phyloP scores from a whole-genome alignment of 2,329 filamentous ascomycete genomes.

The Fusarium dimerum region DNA sequence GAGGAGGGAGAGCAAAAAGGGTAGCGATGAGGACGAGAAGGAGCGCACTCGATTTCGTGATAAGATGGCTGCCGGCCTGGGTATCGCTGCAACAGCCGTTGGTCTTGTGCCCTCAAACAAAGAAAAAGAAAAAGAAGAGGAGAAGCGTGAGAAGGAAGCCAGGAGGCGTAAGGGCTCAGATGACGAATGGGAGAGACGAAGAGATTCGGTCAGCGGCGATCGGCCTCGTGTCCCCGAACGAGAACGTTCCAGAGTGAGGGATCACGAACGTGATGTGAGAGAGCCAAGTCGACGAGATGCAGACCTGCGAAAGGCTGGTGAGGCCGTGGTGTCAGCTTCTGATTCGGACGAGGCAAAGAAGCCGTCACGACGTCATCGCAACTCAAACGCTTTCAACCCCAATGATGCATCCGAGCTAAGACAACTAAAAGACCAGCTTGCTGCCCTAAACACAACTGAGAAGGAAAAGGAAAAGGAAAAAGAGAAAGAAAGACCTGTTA shows the following conservation, averaged over 20 bases:
- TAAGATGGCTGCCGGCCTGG: constrained; percentile 49
- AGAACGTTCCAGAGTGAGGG: constrained; percentile 20
- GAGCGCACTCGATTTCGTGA: constrained; percentile 48
- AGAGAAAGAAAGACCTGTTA: constrained; percentile 22
- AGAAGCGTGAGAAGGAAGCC: constrained; percentile 38
- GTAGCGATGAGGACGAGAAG: constrained; percentile 39
- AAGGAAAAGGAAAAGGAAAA: constrained; percentile 26
- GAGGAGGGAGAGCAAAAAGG: constrained; percentile 32
- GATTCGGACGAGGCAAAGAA: constrained; percentile 45
- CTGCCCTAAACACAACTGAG: constrained; percentile 39
- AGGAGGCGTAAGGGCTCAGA: constrained; percentile 33
- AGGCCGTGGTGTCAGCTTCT: constrained; percentile 37
- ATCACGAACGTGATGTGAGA: constrained; percentile 23
- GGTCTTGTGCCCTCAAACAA: constrained; percentile 42
- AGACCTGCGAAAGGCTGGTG: constrained; percentile 40
- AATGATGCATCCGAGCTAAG: constrained; percentile 53
- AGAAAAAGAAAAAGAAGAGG: constrained; percentile 42
- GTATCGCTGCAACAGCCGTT: constrained; percentile 50
- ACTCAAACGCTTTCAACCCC: constrained; percentile 50
- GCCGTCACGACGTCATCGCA: constrained; percentile 39
- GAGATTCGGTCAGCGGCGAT: constrained; percentile 21
- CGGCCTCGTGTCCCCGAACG: constrained; percentile 15
- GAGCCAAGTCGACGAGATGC: constrained; percentile 40
- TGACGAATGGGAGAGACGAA: constrained; percentile 30
- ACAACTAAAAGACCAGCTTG: constrained; percentile 52